Conservation (phyloP, 2,329 filamentous ascomycete genomes). For the Pseudogymnoascus verrucosus region DNA sequence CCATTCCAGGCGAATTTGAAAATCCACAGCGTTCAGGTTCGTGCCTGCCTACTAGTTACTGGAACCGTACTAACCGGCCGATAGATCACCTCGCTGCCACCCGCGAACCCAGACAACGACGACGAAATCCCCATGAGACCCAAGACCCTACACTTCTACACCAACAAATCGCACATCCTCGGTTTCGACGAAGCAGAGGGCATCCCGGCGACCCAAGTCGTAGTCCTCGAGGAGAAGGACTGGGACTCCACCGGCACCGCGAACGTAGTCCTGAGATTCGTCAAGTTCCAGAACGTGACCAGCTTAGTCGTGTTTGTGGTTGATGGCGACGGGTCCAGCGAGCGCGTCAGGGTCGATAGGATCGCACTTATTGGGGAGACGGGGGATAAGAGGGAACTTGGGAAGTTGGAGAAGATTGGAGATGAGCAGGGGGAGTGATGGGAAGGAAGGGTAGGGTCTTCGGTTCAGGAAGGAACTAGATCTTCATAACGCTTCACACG, state of each 20-base stretch:
- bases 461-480: not conserved
- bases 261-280: conserved; percentile 69
- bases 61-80: conserved; percentile 23
- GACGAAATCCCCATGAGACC: conserved; percentile 75
- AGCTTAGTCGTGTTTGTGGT: conserved; percentile 83
- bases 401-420: conserved; percentile 90
- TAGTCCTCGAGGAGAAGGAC: conserved; percentile 65
- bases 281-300: conserved; percentile 94
- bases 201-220: conserved; percentile 68
- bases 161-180: conserved; percentile 81
- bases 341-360: conserved; percentile 78
- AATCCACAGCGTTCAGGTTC: conserved; percentile 70
- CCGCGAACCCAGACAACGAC: conserved; percentile 49
- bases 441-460: not conserved
- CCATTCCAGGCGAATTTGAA: conserved; percentile 86
- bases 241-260: conserved; percentile 77
- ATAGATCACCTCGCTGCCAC: conserved; percentile 76
- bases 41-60: conserved; percentile 14
- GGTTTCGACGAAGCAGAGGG: conserved; percentile 94
- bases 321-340: conserved; percentile 72
- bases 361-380: conserved; percentile 77
- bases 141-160: conserved; percentile 74
- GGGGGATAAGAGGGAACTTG: conserved; percentile 86
- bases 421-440: conserved; percentile 57
- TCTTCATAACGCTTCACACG: not conserved